A percentile compares a stretch with the other conserved stretches of the same genome.
These are phyloP conservation scores for Blastomyces parvus DNA, from an alignment of 2,329 filamentous ascomycete species.

Conservation along the genomic window DNA sequence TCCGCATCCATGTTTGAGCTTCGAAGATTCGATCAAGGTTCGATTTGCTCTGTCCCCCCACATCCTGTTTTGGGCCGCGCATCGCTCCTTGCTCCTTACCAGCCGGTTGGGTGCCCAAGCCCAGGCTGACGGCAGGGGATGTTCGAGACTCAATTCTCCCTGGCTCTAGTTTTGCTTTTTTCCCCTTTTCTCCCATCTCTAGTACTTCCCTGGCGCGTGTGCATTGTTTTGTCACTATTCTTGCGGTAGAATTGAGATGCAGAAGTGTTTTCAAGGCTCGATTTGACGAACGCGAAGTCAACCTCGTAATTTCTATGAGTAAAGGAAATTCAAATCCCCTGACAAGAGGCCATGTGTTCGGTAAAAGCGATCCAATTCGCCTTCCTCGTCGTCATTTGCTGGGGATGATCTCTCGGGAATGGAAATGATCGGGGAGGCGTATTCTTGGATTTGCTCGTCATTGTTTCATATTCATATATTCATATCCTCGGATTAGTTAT, in stretches of 20 bases:
- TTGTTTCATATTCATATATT: conserved; percentile 1
- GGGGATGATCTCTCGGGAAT: background rate
- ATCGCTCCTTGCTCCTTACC: background rate
- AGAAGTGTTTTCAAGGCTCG: background rate
- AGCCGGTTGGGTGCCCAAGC: conserved; percentile 1
- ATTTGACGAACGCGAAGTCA: background rate
- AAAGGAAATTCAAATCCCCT: background rate
- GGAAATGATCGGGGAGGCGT: background rate
- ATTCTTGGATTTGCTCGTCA: background rate
- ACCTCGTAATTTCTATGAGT: background rate
- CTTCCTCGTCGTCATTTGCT: background rate
- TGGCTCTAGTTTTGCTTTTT: background rate
- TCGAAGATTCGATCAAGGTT: conserved; percentile 3
- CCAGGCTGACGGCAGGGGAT: background rate
- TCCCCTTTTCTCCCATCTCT: background rate
- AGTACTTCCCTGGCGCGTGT: background rate
- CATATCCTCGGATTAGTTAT: background rate
- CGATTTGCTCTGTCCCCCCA: conserved; percentile 1
- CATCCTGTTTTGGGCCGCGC: background rate
- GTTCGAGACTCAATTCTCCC: background rate
- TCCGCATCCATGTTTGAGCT: background rate
- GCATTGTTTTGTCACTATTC: background rate
- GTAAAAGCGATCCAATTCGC: background rate
- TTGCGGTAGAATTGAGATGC: background rate
- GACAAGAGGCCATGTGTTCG: background rate